Evolutionary conservation across 306 rosid species (phyloP), one percentile per base, ranked within the genome.

Genomic region (Cicer judaicum): DNA sequence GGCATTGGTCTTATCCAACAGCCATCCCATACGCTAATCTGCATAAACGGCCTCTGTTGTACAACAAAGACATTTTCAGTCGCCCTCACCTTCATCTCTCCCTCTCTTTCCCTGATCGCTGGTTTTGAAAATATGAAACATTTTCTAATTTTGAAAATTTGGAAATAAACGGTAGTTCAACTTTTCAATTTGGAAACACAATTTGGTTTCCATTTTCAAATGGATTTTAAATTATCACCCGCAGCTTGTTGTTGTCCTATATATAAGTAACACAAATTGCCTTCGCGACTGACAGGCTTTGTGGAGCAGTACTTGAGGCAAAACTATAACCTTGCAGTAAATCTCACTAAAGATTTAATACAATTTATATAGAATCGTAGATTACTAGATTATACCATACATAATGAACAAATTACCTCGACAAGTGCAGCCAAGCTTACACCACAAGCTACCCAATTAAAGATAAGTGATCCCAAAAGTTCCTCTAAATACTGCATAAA

Each of bases 371-470:
- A 14, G 59, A 29, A 29, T 29, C 36, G 5, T 29, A 29, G 36
- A 29, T 3, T 29, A 29, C 36, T 29, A 29, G 36, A 15, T 4
- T 47, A 77, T 19, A 77, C 10, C n/a, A 9, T 53, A 62, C 57
- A 74, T 59, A 62, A 34, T 21, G 42, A 79, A 72, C 49, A 76
- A 15, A 68, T 78, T 91, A 93, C 98, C 98, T 93, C 97, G 70
- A 87, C 83, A 70, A 93, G 93, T 44, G 98, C 92, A 77, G 81
- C 83, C 81, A 93, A 79, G 87, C 93, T 93, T 75, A 93, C 96
- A 76, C 93, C 94, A 76, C 97, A 93, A 79, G 92, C 87, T 84
- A 93, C 92, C 97, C 97, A 93, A 76, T 86, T 86, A 82, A 91
- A 93, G 54, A 93, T 83, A 85, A 93, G 78, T 50, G 97, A 68